Percentiles rank a stretch among this genome's conserved stretches.
Conservation (phyloP, 345 rosid genomes). For the Brassica juncea region DNA sequence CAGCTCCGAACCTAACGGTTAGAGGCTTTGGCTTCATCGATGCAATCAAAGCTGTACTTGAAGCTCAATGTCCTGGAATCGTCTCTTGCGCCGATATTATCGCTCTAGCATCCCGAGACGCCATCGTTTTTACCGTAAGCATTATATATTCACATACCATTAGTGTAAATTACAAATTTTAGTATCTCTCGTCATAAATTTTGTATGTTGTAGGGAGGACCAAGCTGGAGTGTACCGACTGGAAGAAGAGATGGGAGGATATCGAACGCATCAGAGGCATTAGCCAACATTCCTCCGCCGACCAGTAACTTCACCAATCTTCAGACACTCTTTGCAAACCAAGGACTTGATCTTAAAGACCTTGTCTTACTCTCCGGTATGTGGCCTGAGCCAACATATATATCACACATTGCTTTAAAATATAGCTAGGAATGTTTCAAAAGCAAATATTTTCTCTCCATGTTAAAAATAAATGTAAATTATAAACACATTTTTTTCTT, state of each 20-base stretch:
- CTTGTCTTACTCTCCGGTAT: slow-evolving; percentile 66
- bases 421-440: background rate
- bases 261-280: slow-evolving; percentile 64
- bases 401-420: background rate
- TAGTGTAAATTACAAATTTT: background rate
- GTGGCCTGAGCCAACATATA: background rate
- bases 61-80: slow-evolving; percentile 70
- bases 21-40: slow-evolving; percentile 80
- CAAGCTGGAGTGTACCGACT: slow-evolving; percentile 82
- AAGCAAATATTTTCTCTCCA: background rate
- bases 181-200: background rate
- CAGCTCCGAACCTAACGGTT: slow-evolving; percentile 66
- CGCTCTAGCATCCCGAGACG: slow-evolving; percentile 69
- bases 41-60: slow-evolving; percentile 58
- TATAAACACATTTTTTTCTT: background rate
- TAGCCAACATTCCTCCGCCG: slow-evolving; percentile 62
- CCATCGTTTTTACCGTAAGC: slow-evolving; percentile 64
- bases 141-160: background rate
- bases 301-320: slow-evolving; percentile 59
- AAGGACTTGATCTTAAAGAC: slow-evolving; percentile 73
- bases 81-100: slow-evolving; percentile 84
- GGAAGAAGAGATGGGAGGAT: slow-evolving; percentile 75
- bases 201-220: slow-evolving; percentile 61
- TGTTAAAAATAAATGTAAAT: background rate
- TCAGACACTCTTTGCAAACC: slow-evolving; percentile 51